A percentile compares a stretch with the other conserved stretches of the same genome.
These are phyloP conservation scores for Fusarium sterilihyphosum DNA, from an alignment of 2,329 filamentous ascomycete genomes.

Conservation along the genomic window DNA sequence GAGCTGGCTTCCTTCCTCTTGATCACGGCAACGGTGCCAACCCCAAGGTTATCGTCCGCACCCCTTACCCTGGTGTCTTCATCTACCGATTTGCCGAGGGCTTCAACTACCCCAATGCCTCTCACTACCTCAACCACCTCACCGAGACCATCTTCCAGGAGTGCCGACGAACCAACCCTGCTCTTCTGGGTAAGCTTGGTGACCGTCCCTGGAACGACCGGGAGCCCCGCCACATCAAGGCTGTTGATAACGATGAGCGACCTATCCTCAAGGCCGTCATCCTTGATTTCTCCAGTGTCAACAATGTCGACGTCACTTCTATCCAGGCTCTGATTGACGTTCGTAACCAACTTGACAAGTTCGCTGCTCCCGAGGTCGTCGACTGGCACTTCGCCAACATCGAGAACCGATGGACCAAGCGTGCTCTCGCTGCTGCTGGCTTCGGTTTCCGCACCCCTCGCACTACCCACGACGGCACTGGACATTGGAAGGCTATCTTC, in stretches of 20 bases:
- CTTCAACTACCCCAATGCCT: constrained; percentile 66
- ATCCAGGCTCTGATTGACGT: constrained; percentile 65
- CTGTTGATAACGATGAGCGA: constrained; percentile 48
- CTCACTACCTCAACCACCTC: constrained; percentile 61
- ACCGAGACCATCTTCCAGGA: constrained; percentile 56
- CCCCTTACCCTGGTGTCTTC: constrained; percentile 63
- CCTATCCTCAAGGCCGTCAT: constrained; percentile 66
- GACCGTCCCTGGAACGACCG: constrained; percentile 69
- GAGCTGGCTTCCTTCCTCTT: constrained; percentile 58
- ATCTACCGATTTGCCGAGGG: constrained; percentile 65
- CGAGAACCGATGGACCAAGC: constrained; percentile 64
- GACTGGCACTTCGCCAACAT: constrained; percentile 64
- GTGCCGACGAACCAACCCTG: constrained; percentile 57
- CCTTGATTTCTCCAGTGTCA: constrained; percentile 65
- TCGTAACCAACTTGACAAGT: constrained; percentile 62
- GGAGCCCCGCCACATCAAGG: constrained; percentile 50
- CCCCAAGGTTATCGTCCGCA: constrained; percentile 55
- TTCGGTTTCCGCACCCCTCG: constrained; percentile 57
- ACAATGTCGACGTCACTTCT: constrained; percentile 65
- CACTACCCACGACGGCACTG: constrained; percentile 35
- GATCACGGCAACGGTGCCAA: constrained; percentile 63
- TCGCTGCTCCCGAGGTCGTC: constrained; percentile 56
- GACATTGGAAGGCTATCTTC: constrained; percentile 80
- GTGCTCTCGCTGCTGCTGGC: constrained; percentile 63
- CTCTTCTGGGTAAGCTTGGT: constrained; percentile 57